Evolutionary conservation across 768 basidiomycete genomes (phyloP), one percentile per base, ranked within the genome.

Genomic region (Amanita fuliginea): DNA sequence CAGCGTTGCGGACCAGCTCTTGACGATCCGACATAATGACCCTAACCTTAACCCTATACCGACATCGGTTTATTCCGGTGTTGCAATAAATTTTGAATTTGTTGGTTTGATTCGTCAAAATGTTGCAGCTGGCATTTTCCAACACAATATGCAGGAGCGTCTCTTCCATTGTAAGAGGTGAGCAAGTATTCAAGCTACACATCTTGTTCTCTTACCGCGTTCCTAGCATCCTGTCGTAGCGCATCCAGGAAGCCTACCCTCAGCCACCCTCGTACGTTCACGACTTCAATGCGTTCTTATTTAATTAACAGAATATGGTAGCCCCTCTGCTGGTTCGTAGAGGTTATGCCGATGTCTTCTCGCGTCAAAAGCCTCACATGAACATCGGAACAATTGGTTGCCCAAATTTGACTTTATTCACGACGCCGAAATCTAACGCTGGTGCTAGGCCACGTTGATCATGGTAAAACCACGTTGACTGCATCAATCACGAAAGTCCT

Each of bases 381-480:
- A 95, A 95, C 74, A 88, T 95, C 60, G 91, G 91, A 55, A 93
- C 90, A 45, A 93, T 93, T 60, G 89, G 88, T 86, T 62, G 46
- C 67, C 65, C 52, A 47, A 42, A 22, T 46, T 7, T 7, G 34
- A 13, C 32, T 32, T 7, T 11, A 14, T 30, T 32, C 30, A 21
- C 42, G 13, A 39, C 42, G 22, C 39, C 21, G 21, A 33, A 45
- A 37, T 44, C 55, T 49, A 40, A 52, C 35, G 44, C 44, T 33
- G 13, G 36, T 28, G 48, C 34, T 48, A 85, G 90, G 92, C 53
- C 93, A 96, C 60, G 93, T 96, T 63, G 93, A 96, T 66, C 95
- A 98, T 64, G 95, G 95, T 58, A 99, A 99, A 72, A 99, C 95
- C 0, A 99, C 95, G 1, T 72, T 99, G 55, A 94, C 92, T 11